These are phyloP conservation scores for Hippophae rhamnoides DNA, from an alignment of 306 rosid genomes.

Conservation along the genomic window DNA sequence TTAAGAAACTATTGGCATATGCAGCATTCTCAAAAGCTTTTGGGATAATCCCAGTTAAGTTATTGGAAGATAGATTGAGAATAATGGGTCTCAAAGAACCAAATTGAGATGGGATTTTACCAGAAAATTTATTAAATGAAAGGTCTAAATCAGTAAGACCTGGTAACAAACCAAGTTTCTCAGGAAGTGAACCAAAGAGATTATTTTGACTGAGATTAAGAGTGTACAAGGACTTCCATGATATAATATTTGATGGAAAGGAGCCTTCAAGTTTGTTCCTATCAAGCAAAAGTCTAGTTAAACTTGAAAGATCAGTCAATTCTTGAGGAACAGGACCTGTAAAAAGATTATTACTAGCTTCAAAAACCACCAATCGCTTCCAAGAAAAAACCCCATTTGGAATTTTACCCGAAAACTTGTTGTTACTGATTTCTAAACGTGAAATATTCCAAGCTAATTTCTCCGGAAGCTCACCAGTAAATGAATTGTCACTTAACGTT, in stretches of 20 bases:
- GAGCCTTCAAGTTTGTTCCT: slow-evolving; percentile 39
- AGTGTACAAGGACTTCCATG: slow-evolving; percentile 30
- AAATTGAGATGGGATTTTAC: slow-evolving; percentile 38
- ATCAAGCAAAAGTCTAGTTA: slow-evolving; percentile 34
- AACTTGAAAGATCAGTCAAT: slow-evolving; percentile 30
- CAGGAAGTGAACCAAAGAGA: slow-evolving; percentile 43
- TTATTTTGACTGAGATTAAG: slow-evolving; percentile 44
- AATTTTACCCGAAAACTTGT: slow-evolving; percentile 46
- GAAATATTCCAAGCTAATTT: slow-evolving; percentile 29
- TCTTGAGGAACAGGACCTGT: slow-evolving; percentile 51
- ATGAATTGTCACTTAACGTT: slow-evolving; percentile 29
- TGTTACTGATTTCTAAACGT: slow-evolving; percentile 38
- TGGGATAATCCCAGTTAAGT: slow-evolving; percentile 47
- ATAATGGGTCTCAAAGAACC: slow-evolving; percentile 4
- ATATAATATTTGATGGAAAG: slow-evolving; percentile 35
- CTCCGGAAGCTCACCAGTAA: slow-evolving; percentile 53
- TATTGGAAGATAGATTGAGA: slow-evolving; percentile 48
- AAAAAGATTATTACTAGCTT: slow-evolving; percentile 41
- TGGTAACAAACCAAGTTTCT: slow-evolving; percentile 27
- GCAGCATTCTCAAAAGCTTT: slow-evolving; percentile 28
- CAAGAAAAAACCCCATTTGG: slow-evolving; percentile 47
- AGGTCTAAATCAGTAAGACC: slow-evolving; percentile 45
- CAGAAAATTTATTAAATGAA: slow-evolving; percentile 56
- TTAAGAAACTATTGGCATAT: slow-evolving; percentile 43
- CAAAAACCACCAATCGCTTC: slow-evolving; percentile 31